A percentile compares a stretch with the other conserved stretches of the same genome.
Conservation (phyloP, 768 basidiomycete species). For the Gautieria morchelliformis region DNA sequence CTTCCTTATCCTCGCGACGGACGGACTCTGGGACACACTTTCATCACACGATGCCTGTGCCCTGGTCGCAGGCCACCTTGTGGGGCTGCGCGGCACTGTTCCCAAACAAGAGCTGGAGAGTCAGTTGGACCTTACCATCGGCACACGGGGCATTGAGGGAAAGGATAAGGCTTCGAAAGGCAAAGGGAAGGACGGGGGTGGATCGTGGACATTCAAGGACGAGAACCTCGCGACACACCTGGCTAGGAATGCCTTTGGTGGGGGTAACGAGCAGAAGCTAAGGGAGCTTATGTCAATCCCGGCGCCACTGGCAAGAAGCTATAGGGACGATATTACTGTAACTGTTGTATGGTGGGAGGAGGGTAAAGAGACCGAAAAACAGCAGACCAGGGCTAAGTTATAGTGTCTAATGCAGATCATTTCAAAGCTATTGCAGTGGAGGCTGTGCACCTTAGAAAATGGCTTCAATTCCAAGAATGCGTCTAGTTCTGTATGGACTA, state of each 20-base stretch:
- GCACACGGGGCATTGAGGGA: slow-evolving; percentile 51
- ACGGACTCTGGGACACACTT: slow-evolving; percentile 60
- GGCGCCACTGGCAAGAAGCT: slow-evolving; percentile 65
- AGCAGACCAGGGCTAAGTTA: slow-evolving; percentile 41
- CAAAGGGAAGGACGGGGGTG: slow-evolving; percentile 17
- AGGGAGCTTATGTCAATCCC: slow-evolving; percentile 69
- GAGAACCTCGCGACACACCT: slow-evolving; percentile 78
- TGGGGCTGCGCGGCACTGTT: slow-evolving; percentile 55
- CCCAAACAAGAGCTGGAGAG: slow-evolving; percentile 46
- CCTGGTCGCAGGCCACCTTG: slow-evolving; percentile 74
- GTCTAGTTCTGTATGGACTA: not conserved
- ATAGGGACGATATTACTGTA: slow-evolving; percentile 78
- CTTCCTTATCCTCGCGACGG: slow-evolving; percentile 86
- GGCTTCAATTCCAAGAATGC: not conserved
- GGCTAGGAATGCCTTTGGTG: slow-evolving; percentile 85
- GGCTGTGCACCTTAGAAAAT: not conserved
- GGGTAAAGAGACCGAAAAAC: slow-evolving; percentile 35
- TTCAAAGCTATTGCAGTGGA: not conserved
- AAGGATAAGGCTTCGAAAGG: slow-evolving; percentile 36
- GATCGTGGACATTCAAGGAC: slow-evolving; percentile 58
- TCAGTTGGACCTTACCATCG: slow-evolving; percentile 21
- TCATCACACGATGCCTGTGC: slow-evolving; percentile 77
- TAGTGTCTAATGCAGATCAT: slow-evolving; percentile 18
- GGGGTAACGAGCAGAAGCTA: slow-evolving; percentile 46
- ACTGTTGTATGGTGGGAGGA: slow-evolving; percentile 83